Percentiles rank a stretch among this genome's conserved stretches.
Evolutionary conservation across 2,329 filamentous ascomycete genomes (phyloP).

Genomic region (Hypoxylon sp.): DNA sequence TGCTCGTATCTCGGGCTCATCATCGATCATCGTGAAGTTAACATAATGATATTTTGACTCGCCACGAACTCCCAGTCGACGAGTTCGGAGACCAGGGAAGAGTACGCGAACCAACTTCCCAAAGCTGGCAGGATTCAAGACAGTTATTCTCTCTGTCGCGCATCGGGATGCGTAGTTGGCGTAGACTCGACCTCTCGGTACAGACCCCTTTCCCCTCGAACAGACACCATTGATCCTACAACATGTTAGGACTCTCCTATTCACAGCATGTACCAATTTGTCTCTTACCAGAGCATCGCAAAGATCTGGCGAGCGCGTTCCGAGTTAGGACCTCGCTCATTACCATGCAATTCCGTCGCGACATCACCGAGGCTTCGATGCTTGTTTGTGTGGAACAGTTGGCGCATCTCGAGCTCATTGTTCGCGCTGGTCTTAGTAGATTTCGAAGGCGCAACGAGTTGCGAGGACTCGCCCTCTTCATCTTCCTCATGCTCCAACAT

Average conservation of each 20-base stretch:
- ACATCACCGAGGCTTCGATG: conserved; percentile 75
- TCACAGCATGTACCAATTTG: conserved; percentile 1
- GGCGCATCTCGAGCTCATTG: conserved; percentile 82
- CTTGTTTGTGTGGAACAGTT: conserved; percentile 75
- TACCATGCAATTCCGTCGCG: conserved; percentile 77
- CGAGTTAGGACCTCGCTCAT: conserved; percentile 81
- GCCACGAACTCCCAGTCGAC: conserved; percentile 88
- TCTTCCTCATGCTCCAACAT: conserved; percentile 68
- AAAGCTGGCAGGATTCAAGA: conserved; percentile 95
- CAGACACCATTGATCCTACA: conserved; percentile 77
- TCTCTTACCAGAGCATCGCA: conserved; percentile 82
- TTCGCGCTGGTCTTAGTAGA: conserved; percentile 74
- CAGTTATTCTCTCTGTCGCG: conserved; percentile 91
- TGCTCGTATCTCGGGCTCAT: conserved; percentile 59
- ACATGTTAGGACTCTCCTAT: conserved; percentile 37
- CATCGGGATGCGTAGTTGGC: conserved; percentile 94
- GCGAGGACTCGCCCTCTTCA: conserved; percentile 63
- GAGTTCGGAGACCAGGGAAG: conserved; percentile 93
- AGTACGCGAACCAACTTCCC: conserved; percentile 96
- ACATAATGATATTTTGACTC: conserved; percentile 99
- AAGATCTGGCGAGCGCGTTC: conserved; percentile 87
- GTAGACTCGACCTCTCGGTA: conserved; percentile 92
- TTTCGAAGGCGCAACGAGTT: conserved; percentile 58
- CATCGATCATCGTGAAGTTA: conserved; percentile 69
- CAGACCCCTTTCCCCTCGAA: conserved; percentile 79